Conservation (phyloP, 768 basidiomycete species). For the Pleurotus djamor region DNA sequence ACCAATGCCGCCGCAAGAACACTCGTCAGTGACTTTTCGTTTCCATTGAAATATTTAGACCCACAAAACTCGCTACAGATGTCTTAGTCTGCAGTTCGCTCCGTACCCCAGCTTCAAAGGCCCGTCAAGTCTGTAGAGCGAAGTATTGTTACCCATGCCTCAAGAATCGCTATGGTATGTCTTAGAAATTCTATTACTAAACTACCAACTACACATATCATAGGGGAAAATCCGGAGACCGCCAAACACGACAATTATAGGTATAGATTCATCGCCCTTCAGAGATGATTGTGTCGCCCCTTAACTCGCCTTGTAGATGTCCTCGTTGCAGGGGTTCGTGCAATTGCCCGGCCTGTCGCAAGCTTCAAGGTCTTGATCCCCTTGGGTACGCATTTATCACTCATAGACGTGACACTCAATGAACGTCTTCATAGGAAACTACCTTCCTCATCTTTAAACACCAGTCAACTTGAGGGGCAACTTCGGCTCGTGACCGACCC, state of each 20-base stretch:
- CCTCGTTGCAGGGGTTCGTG: slow-evolving; percentile 66
- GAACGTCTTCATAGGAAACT: neutral
- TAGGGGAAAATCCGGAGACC: slow-evolving; percentile 18
- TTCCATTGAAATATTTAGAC: neutral
- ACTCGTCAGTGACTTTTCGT: slow-evolving; percentile 37
- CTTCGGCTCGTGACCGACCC: no score
- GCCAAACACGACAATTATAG: slow-evolving; percentile 16
- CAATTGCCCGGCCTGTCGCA: slow-evolving; percentile 67
- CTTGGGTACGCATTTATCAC: slow-evolving; percentile 43
- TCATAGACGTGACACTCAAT: neutral
- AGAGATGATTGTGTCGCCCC: slow-evolving; percentile 32
- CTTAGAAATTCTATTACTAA: slow-evolving; percentile 35
- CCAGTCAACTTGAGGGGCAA: no score
- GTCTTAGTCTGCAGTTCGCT: slow-evolving; percentile 31
- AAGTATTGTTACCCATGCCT: slow-evolving; percentile 69
- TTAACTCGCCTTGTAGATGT: slow-evolving; percentile 42
- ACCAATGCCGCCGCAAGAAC: slow-evolving; percentile 69
- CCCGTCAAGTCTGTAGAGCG: slow-evolving; percentile 41
- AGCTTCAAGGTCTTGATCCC: slow-evolving; percentile 56
- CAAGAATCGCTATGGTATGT: slow-evolving; percentile 63
- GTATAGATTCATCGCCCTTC: slow-evolving; percentile 41
- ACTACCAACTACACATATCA: neutral
- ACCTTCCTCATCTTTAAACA: neutral
- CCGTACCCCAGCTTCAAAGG: slow-evolving; percentile 15
- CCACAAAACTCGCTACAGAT: slow-evolving; percentile 18